Percentiles rank a stretch among this genome's conserved stretches.
Evolutionary conservation across 2,329 filamentous ascomycete genomes (phyloP).

Genomic region (Monilinia fructigena): DNA sequence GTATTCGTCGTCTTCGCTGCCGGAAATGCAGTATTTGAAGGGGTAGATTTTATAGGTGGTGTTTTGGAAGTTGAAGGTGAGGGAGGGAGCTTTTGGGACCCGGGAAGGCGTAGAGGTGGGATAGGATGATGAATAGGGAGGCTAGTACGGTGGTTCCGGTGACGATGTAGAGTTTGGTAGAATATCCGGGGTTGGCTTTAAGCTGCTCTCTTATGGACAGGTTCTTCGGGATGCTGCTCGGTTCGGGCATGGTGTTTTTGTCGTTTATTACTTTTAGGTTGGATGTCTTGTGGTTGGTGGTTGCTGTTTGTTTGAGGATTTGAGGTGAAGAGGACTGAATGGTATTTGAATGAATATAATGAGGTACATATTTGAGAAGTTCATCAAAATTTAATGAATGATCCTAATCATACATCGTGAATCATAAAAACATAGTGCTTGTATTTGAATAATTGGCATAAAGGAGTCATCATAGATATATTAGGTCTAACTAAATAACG

Average conservation of each 20-base stretch:
- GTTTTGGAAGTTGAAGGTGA: background rate
- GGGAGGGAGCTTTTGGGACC: background rate
- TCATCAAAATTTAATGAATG: too few relatives aligned
- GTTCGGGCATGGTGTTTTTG: background rate
- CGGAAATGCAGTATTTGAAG: background rate
- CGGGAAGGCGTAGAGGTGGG: background rate
- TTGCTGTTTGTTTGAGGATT: background rate
- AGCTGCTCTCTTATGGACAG: background rate
- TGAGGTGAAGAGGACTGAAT: too few relatives aligned
- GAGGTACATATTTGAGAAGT: background rate
- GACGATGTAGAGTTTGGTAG: background rate
- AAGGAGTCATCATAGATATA: background rate
- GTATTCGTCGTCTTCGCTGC: background rate
- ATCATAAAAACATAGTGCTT: background rate
- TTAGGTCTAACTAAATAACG: background rate
- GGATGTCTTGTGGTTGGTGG: background rate
- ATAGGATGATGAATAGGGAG: background rate
- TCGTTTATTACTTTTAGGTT: background rate
- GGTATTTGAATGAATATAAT: background rate
- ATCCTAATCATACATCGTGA: background rate
- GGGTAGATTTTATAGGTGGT: background rate
- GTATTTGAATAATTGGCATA: background rate
- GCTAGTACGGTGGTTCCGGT: background rate
- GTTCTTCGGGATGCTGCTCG: background rate
- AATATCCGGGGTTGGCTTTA: background rate